Base-by-base conservation (phyloP, 768 basidiomycete species). In the Leucocoprinus birnbaumii region DNA sequence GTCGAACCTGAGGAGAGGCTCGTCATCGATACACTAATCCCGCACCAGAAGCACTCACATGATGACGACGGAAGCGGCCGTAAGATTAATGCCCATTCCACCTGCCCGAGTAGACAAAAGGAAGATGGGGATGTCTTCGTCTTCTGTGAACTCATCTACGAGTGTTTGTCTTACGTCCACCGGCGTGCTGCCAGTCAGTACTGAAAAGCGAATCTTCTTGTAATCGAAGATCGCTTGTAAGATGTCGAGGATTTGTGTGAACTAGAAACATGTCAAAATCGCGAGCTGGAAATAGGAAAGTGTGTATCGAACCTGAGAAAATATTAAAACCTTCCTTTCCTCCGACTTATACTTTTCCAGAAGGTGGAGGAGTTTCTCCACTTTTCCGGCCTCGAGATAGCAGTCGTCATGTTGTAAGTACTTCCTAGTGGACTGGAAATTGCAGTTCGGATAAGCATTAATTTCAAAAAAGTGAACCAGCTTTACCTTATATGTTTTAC, bases 61-160 rank as follows among this genome's bases (percentile, higher is more conserved):
- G 63, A 98, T 89, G 40, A 99, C 96, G 37, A 94, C 94, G 43
- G 91, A 94, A 1, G 96, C 95, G 2, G 94, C 94, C 1, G 92
- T 96, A 60, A 99, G 70, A 68, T 99, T 99, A 67, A 99, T 95
- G 4, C 96, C 95, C 91, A 94, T 93, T 72, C 79, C 91, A 18
- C 91, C 94, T 3, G 94, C 94, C 71, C 93, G 94, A 0, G 94
- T 95, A 2, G 94, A 94, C 2, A 94, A 75, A 9, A 96, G 77
- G 70, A 98, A 98, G 38, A 97, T 87, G 11, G 86, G 78, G 61
- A 99, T 96, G 16, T 83, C 79, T 35, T 85, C 81, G 63, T 97
- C 89, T 63, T 91, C 87, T 10, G 90, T 94, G 70, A 97, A 98
- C 67, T 97, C 93, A 64, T 99, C 97, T 0, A 98, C 96, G 10